Evolutionary conservation across 306 rosid genomes (phyloP).

Genomic region (Fagus sylvatica): DNA sequence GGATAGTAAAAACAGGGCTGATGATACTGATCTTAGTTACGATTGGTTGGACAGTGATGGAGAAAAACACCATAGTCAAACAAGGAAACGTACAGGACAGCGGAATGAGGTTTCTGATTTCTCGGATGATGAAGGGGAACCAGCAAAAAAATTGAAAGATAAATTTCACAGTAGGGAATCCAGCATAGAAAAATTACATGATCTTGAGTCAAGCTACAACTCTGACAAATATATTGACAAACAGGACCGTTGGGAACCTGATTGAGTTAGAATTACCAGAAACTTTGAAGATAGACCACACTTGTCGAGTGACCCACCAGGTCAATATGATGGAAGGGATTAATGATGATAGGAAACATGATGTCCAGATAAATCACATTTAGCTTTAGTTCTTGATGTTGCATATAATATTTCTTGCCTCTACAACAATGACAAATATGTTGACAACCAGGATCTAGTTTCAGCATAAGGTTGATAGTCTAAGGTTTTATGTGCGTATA

Average conservation of each 20-base stretch:
- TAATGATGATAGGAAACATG: too few species aligned
- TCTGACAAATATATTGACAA: background rate
- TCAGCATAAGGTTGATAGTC: too few species aligned
- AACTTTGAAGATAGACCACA: too few species aligned
- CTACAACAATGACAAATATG: too few species aligned
- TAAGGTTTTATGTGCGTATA: background rate
- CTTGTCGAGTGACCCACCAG: too few species aligned
- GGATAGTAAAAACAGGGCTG: background rate
- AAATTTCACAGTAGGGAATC: background rate
- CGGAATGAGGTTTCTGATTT: constrained; percentile 9
- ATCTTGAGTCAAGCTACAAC: background rate
- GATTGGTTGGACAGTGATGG: constrained; percentile 16
- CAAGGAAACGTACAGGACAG: background rate
- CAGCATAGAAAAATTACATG: background rate
- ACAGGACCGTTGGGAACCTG: constrained; percentile 32
- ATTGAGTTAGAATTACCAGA: background rate
- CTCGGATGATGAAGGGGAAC: constrained; percentile 3
- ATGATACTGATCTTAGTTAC: constrained; percentile 1
- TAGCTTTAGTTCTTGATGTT: too few species aligned
- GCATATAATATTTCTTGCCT: too few species aligned
- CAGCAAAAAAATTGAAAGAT: background rate
- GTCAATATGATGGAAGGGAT: too few species aligned
- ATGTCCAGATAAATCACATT: too few species aligned
- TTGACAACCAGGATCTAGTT: too few species aligned
- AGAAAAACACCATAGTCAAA: constrained; percentile 8